Base-by-base conservation (phyloP, 495 filamentous ascomycete genomes). In the Aspergillus campestris region DNA sequence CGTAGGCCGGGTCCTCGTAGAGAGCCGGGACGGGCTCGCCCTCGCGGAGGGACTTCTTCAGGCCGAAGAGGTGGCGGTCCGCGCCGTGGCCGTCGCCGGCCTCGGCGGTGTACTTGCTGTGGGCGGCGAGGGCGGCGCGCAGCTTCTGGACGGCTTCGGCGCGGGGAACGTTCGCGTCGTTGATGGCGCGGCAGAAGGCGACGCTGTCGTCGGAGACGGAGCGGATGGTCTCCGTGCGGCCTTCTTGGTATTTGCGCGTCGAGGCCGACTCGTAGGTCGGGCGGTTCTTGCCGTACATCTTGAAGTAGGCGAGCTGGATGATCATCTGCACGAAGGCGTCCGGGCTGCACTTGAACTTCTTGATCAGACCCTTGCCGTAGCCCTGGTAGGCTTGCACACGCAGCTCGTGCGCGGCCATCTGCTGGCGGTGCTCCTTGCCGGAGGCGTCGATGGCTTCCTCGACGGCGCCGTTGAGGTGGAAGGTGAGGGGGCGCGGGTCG, bases 281-380 rank as follows among this genome's bases (percentile, higher is more conserved):
- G 1, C 92, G 79, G 78, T 89, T 95, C 75, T 87, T 86, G 74
- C 91, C 91, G 72, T 95, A 95, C 87, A 97, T 95, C 73, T 97
- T 99, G 75, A 81, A 81, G 78, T 99, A 99, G 41, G 94, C 94
- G 12, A 99, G 81, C 67, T 99, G 94, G 70, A 99, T 97, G 67
- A 94, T 72, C 89, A 97, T 92, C 71, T 99, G 94, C 42, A 95
- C 86, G 67, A 92, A 99, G 14, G 92, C 94, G 56, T 99, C 94
- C 30, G 94, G 94, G 44, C 86, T 94, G 82, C 86, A 95, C 71
- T 87, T 90, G 82, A 99, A 96, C 66, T 94, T 94, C 83, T 99
- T 99, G 76, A 99, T 97, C 39, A 99, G 71, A 35, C 88, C 89
- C 74, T 97, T 99, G 62, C 94, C 94, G 66, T 99, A 99, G 58